These are phyloP conservation scores for Diplodia sapinea DNA, from an alignment of 2,329 filamentous ascomycete genomes.

Conservation along the genomic window DNA sequence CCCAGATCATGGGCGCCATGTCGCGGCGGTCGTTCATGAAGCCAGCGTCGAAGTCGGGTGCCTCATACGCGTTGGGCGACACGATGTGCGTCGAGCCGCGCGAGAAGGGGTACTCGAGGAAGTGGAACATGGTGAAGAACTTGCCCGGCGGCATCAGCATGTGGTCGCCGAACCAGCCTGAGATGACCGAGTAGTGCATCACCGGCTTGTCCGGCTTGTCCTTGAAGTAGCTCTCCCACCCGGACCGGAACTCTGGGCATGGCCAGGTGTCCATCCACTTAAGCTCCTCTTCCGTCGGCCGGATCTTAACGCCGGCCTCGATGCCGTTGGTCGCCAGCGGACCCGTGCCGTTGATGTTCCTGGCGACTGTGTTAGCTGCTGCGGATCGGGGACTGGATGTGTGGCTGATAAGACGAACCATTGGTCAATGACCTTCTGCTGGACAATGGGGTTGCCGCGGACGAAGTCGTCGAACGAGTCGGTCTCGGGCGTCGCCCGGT, in stretches of 20 bases:
- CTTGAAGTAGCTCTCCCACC: constrained; percentile 84
- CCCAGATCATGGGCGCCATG: constrained; percentile 82
- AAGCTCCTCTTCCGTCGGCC: constrained; percentile 71
- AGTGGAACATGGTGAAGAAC: constrained; percentile 85
- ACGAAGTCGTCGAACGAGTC: constrained; percentile 84
- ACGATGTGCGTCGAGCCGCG: constrained; percentile 73
- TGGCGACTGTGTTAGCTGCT: not conserved
- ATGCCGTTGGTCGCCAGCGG: constrained; percentile 80
- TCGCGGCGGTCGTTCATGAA: constrained; percentile 88
- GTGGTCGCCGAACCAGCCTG: constrained; percentile 57
- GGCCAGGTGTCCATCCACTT: constrained; percentile 74
- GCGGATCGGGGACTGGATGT: not conserved
- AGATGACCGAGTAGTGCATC: constrained; percentile 82
- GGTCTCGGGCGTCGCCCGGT: constrained; percentile 73
- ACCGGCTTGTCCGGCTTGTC: constrained; percentile 85
- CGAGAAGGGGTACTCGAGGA: constrained; percentile 78
- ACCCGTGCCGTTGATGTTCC: constrained; percentile 75
- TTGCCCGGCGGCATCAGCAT: constrained; percentile 73
- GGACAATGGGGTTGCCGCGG: constrained; percentile 72
- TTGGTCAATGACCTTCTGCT: constrained; percentile 76
- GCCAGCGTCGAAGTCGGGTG: constrained; percentile 77
- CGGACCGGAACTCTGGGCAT: constrained; percentile 72
- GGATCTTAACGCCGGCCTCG: constrained; percentile 78
- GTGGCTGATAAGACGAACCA: constrained; percentile 55
- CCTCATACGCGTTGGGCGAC: constrained; percentile 73